These are phyloP conservation scores for Centella asiatica DNA, from an alignment of 129 eudicot genomes.

Conservation along the genomic window DNA sequence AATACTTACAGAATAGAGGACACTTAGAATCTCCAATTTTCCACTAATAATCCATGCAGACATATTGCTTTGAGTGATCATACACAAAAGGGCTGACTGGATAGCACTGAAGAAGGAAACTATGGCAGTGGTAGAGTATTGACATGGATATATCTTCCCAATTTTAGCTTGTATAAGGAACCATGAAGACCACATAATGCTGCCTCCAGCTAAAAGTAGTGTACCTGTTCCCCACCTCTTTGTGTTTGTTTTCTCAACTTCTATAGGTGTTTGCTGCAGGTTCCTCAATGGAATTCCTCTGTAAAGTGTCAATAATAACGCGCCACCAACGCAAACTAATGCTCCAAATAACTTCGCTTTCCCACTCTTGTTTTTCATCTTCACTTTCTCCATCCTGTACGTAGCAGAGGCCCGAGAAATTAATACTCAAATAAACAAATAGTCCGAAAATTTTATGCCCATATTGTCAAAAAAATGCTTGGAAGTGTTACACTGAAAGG, in stretches of 20 bases:
- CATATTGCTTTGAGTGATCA: not conserved
- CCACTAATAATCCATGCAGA: constrained; percentile 8
- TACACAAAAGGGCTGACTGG: constrained; percentile 22
- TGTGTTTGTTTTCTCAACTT: constrained; percentile 1
- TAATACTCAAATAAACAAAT: too few species aligned
- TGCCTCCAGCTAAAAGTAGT: constrained; percentile 17
- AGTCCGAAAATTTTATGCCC: too few species aligned
- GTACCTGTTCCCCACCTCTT: constrained; percentile 31
- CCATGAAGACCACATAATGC: constrained; percentile 49
- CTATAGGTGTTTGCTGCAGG: not conserved
- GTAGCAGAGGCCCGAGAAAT: too few species aligned
- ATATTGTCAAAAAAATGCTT: too few species aligned
- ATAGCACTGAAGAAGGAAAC: constrained; percentile 43
- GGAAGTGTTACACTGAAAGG: too few species aligned
- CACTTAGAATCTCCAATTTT: constrained; percentile 27
- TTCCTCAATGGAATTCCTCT: constrained; percentile 25
- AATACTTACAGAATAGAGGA: constrained; percentile 34
- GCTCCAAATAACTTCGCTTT: constrained; percentile 46
- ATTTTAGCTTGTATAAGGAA: constrained; percentile 43
- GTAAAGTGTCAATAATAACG: constrained; percentile 35
- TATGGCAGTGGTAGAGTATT: constrained; percentile 49
- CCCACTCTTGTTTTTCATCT: constrained; percentile 39
- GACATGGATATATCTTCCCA: constrained; percentile 34
- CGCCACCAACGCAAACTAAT: constrained; percentile 28
- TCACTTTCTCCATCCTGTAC: constrained; percentile 39